Evolutionary conservation across 2,329 filamentous ascomycete species (phyloP), one percentile per base, ranked within the genome.

Genomic region (Myriosclerotinia scirpicola): DNA sequence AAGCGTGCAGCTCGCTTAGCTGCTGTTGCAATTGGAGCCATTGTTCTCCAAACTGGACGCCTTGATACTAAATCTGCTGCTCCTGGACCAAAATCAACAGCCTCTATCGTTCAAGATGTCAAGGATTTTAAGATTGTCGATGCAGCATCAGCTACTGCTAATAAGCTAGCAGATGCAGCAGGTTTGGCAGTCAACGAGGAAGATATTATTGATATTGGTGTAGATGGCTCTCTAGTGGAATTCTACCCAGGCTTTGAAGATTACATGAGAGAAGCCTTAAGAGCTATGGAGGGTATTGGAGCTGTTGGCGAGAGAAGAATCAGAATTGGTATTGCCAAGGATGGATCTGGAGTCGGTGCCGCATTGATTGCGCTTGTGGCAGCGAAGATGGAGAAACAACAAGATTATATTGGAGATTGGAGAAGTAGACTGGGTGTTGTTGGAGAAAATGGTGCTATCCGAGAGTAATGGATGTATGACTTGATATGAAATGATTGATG

Each of bases 291-390:
- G 20, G 87, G 90, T 69, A 90, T 98, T 73, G 94, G 94, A 5
- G 80, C 83, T 55, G 81, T 85, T 67, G 93, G 93, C 14, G 93
- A 96, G 71, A 90, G 91, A 80, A 91, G 88, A 79, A 91, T 99
- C 71, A 85, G 92, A 67, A 97, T 99, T 75, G 95, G 94, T 30
- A 95, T 98, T 75, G 95, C 95, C 69, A 97, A 97, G 83, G 95
- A 99, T 77, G 95, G 95, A 58, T 95, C 91, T 70, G 95, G 92
- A 70, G 91, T 97, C n/a, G 95, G 95, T 64, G 95, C 95, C 3
- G 95, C 95, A 52, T 81, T 99, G 73, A 98, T 98, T 79, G 95
- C 95, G 62, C 85, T 97, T 61, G 91, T 97, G 38, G 94, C 94
- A 1, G 90, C 90, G 1, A 81, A 84, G 75, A 87, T 75, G 73